Evolutionary conservation across 2,329 filamentous ascomycete genomes (phyloP).

Genomic region (Incumbomyces lentus): DNA sequence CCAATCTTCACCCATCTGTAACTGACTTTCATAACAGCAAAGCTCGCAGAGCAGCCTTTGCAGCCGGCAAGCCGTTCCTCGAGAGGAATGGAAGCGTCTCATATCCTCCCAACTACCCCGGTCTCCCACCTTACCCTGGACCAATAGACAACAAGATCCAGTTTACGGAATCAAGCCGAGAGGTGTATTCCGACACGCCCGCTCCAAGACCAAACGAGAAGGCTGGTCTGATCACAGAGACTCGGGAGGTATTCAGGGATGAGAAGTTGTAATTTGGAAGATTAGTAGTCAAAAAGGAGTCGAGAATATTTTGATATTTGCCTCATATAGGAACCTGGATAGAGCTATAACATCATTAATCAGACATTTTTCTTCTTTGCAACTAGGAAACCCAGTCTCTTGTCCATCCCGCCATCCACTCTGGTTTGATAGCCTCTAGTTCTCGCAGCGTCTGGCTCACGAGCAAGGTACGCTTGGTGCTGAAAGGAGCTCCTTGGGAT

Average conservation of each 20-base stretch:
- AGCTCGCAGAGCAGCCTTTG: not conserved
- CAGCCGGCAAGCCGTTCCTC: not conserved
- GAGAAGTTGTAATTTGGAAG: not conserved
- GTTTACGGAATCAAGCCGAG: not conserved
- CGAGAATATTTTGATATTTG: no score
- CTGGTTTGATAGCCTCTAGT: no score
- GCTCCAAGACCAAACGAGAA: not conserved
- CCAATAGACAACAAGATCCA: not conserved
- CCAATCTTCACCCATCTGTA: no score
- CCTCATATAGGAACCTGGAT: no score
- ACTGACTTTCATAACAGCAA: not conserved
- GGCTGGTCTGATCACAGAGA: not conserved
- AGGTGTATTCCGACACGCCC: not conserved
- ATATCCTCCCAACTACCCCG: not conserved
- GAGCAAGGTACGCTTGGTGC: no score
- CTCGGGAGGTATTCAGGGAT: not conserved
- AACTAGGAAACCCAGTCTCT: no score
- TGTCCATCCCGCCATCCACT: no score
- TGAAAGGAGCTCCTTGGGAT: no score
- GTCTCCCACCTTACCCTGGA: not conserved
- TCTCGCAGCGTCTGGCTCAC: no score
- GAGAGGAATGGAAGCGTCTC: not conserved
- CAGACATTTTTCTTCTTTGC: not conserved
- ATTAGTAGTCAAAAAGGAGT: no score
- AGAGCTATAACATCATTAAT: no score